A percentile compares a stretch with the other conserved stretches of the same genome.
These are phyloP conservation scores for Nothopassalora personata DNA, from an alignment of 2,329 filamentous ascomycete species.

Conservation along the genomic window DNA sequence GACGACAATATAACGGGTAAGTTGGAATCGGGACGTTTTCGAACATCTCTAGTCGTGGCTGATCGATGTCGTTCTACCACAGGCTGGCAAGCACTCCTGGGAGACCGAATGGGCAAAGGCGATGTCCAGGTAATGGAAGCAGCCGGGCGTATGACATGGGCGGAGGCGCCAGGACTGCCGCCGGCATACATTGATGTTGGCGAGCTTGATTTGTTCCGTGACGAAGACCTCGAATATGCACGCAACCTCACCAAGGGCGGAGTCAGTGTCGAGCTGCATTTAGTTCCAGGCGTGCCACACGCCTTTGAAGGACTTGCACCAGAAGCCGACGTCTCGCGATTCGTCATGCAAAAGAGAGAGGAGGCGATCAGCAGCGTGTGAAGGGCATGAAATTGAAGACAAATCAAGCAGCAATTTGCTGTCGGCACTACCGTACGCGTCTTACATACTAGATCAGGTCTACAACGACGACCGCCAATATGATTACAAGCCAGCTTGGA, in stretches of 20 bases:
- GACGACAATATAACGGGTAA: constrained; percentile 37
- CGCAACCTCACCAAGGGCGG: constrained; percentile 38
- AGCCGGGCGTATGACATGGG: constrained; percentile 32
- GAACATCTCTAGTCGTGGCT: not conserved
- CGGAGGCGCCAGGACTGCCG: constrained; percentile 38
- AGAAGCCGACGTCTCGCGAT: constrained; percentile 8
- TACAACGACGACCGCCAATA: not conserved
- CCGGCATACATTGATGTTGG: constrained; percentile 44
- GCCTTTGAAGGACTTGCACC: constrained; percentile 33
- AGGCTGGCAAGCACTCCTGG: constrained; percentile 39
- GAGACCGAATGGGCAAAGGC: constrained; percentile 31
- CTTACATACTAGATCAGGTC: not conserved
- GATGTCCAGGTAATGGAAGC: constrained; percentile 35
- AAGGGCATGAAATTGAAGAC: not conserved
- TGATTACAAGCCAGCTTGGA: not conserved
- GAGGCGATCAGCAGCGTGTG: constrained; percentile 1
- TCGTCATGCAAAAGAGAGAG: constrained; percentile 3
- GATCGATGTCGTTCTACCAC: not conserved
- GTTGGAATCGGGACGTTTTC: too few species aligned
- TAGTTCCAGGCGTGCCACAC: constrained; percentile 42
- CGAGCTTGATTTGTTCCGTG: constrained; percentile 41
- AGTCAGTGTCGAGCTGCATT: constrained; percentile 41
- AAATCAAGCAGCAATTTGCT: not conserved
- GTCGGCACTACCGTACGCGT: not conserved
- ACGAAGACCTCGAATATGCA: constrained; percentile 40